Conservation (phyloP, 805 yeast genomes). For the Candida orba region DNA sequence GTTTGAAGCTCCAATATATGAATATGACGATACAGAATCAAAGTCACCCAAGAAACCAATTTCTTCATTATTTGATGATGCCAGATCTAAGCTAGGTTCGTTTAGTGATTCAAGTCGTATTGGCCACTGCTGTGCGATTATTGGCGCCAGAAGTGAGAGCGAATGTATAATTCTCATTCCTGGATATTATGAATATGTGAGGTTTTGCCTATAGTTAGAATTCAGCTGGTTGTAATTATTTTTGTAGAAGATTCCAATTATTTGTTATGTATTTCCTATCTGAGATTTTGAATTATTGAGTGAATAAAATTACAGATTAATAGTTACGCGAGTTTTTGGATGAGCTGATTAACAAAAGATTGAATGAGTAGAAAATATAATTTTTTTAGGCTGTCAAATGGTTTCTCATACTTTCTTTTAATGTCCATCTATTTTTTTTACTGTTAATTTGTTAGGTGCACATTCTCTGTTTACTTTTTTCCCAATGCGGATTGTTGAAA, state of each 20-base stretch:
- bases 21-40: conserved; percentile 29
- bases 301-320: too few species aligned
- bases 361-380: too few species aligned
- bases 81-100: conserved; percentile 16
- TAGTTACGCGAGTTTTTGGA: too few species aligned
- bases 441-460: not conserved
- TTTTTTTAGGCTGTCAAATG: too few species aligned
- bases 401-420: not conserved
- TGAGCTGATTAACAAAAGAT: too few species aligned
- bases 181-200: not conserved
- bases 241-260: too few species aligned
- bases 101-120: conserved; percentile 10
- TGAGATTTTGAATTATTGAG: too few species aligned
- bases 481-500: not conserved
- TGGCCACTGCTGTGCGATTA: conserved; percentile 1
- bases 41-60: conserved; percentile 29
- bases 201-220: not conserved
- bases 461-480: not conserved
- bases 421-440: not conserved
- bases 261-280: too few species aligned
- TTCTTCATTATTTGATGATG: conserved; percentile 15
- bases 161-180: conserved; percentile 3
- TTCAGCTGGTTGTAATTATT: not conserved
- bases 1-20: conserved; percentile 30
- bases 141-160: conserved; percentile 2